Base-by-base conservation (phyloP, 2,329 filamentous ascomycete genomes). In the Clathrospora elynae region DNA sequence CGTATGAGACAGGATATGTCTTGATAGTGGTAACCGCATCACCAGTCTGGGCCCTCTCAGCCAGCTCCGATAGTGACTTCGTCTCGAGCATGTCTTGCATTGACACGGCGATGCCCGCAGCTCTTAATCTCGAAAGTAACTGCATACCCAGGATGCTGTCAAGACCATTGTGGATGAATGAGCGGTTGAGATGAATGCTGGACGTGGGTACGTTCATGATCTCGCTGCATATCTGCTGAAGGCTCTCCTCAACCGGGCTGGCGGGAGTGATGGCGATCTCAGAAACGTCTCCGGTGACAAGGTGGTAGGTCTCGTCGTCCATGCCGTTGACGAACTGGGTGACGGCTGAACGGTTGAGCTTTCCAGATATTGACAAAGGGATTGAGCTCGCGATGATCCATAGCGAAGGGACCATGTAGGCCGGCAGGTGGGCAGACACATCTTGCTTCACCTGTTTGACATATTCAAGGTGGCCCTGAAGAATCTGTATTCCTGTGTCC, bases 371-470 rank as follows among this genome's bases (percentile, higher is more conserved):
- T 35, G 55, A 46, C 12, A 51, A 22, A 10, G 57, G 57, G 14
- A 62, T 41, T 7, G 18, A 30, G 9, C 20, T 10, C 6, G 59
- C 34, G 7, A 42, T 35, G n/a, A 61, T 16, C 47, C 46, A 61
- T 3, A 53, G n/a, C 2, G 49, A 52, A 17, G 57, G 57, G 9
- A 61, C 37, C 57, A 61, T 61, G 39, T 61, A 57, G 6, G 49
- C 16, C 8, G 57, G 57, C 8, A 59, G 42, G 8, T 46, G 49
- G 23, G 47, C 52, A 13, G 37, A 49, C 6, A 58, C 33, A 35
- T 25, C 33, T 26, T 32, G 29, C 16, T 35, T 35, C 45, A 29
- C 11, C 29, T 36, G 14, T 47, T 41, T 20, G 48, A 33, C 10
- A 49, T 29, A 11, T 24, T 25, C 28, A 71, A 73, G 0, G 49